Percentiles rank a stretch among this genome's conserved stretches.
Conservation (phyloP, 2,329 filamentous ascomycete genomes). For the Alternaria sp. region DNA sequence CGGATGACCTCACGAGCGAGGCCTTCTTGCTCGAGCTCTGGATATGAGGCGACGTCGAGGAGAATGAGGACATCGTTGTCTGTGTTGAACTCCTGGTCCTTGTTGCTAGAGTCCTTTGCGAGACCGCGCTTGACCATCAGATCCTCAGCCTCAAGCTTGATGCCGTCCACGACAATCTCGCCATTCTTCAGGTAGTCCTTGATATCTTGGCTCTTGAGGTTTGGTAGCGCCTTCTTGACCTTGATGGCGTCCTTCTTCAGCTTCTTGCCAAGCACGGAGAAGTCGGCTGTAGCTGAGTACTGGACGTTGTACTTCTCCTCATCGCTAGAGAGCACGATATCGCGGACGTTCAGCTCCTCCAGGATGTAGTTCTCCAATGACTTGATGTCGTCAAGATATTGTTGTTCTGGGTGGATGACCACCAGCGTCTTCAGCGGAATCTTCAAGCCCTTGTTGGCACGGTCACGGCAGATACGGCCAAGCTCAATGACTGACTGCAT, state of each 20-base stretch:
- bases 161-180: conserved; percentile 83
- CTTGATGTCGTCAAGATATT: conserved; percentile 85
- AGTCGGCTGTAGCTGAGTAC: conserved; percentile 89
- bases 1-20: conserved; percentile 92
- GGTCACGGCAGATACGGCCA: conserved; percentile 83
- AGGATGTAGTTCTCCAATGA: conserved; percentile 87
- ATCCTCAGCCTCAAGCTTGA: conserved; percentile 81
- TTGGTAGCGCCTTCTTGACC: conserved; percentile 88
- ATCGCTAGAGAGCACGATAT: conserved; percentile 82
- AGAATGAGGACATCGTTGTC: conserved; percentile 91
- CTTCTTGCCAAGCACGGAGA: conserved; percentile 95
- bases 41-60: conserved; percentile 80
- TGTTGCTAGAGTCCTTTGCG: conserved; percentile 72
- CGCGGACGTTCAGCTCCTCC: conserved; percentile 89
- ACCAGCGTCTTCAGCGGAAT: conserved; percentile 88
- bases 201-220: conserved; percentile 78
- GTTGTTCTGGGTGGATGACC: conserved; percentile 81
- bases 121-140: conserved; percentile 81
- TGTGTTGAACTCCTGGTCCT: conserved; percentile 83
- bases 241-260: conserved; percentile 92
- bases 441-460: conserved; percentile 83
- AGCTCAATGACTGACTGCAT: conserved; percentile 98
- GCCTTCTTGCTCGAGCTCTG: conserved; percentile 86
- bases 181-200: conserved; percentile 76
- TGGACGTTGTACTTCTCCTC: conserved; percentile 92